Base-by-base conservation (phyloP, 2,329 filamentous ascomycete species). In the Trichoderma semiorbis region DNA sequence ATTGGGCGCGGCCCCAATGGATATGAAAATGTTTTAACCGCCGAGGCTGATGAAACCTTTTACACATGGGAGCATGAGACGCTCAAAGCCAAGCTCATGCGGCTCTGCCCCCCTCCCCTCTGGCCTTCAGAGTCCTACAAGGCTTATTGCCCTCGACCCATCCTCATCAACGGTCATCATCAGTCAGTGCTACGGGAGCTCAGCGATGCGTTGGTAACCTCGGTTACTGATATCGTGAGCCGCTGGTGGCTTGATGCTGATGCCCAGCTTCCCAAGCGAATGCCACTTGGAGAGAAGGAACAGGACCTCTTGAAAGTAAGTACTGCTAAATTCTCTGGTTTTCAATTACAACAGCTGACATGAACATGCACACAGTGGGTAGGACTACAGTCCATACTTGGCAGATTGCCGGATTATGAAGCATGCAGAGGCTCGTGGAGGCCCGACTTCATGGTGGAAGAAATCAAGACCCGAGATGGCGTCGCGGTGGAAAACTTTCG, bases 401-500 rank as follows among this genome's bases (percentile, higher is more conserved):
- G 78, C 3, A 78, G 73, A 5, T 6, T 80, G 8, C 72, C 70
- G 6, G 64, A 55, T 6, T 80, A 77, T 65, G 55, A 69, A 2
- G 62, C 74, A 3, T 74, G 77, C 60, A 67, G 72, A 36, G 81
- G 80, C 3, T 82, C 80, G 1, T 83, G 81, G 79, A 76, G 82
- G 18, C 82, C 83, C 8, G 81, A 83, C 61, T 83, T 83, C 62
- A 72, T 84, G 1, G 76, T 84, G 1, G 80, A 81, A 30, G 75
- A 80, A 3, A 61, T 76, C 18, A 36, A 68, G 1, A 69, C 39
- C 3, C 50, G 60, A 2, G 47, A 71, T 1, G 72, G 64, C 18
- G 18, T 69, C 14, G 7, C 21, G 5, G 18, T 50, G 18, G 77
- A 81, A 39, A 75, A 74, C 16, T 80, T 77, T 30, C 71, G 77